phyloP scores from a whole-genome alignment of 495 filamentous ascomycete genomes.

The Glarea lozoyensis region DNA sequence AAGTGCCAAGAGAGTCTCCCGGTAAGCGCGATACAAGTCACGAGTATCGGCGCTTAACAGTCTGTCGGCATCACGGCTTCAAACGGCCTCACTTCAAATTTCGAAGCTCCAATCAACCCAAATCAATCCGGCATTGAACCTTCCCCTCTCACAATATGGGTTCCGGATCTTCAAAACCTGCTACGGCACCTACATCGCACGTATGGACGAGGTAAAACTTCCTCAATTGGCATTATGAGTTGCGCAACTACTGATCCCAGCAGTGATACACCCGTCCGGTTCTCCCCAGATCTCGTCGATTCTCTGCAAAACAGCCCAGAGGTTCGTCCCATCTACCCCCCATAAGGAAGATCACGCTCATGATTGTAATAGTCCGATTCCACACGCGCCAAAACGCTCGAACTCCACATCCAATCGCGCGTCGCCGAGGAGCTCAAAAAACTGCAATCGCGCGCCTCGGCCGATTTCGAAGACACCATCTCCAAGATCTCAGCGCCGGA shows the following conservation, averaged over 20 bases:
- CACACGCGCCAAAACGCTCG: slow-evolving; percentile 70
- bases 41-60: too few species aligned
- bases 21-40: too few species aligned
- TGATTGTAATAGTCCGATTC: slow-evolving; percentile 61
- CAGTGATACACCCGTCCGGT: slow-evolving; percentile 76
- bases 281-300: slow-evolving; percentile 77
- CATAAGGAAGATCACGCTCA: neutral
- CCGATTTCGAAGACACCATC: slow-evolving; percentile 53
- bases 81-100: too few species aligned
- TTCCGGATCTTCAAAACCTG: slow-evolving; percentile 18
- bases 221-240: neutral
- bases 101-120: too few species aligned
- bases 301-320: slow-evolving; percentile 75
- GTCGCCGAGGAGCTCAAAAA: slow-evolving; percentile 76
- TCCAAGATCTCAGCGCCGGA: slow-evolving; percentile 45
- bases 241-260: neutral
- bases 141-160: slow-evolving; percentile 19
- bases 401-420: slow-evolving; percentile 83
- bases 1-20: too few species aligned
- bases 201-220: slow-evolving; percentile 20
- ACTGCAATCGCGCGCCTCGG: slow-evolving; percentile 48
- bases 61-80: too few species aligned
- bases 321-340: slow-evolving; percentile 38
- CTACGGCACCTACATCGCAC: slow-evolving; percentile 10
- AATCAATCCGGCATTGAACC: slow-evolving; percentile 13